Conservation (phyloP, 2,329 filamentous ascomycete species). For the Aureobasidium sp. region DNA sequence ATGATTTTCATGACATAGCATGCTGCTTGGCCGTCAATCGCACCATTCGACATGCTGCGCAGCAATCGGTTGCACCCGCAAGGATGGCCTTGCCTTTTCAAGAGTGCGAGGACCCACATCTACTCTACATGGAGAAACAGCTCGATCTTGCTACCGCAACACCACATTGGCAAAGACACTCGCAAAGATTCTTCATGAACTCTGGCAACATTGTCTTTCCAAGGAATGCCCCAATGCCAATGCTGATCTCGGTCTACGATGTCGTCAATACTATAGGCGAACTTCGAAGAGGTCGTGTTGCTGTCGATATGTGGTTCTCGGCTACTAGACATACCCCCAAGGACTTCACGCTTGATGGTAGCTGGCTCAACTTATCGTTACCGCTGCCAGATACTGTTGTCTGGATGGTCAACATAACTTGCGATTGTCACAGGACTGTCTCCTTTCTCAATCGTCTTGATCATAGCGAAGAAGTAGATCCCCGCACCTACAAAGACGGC, state of each 20-base stretch:
- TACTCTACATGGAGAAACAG: neutral
- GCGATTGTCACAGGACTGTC: neutral
- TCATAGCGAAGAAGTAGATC: neutral
- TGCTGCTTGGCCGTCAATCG: neutral
- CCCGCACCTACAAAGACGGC: neutral
- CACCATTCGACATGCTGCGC: neutral
- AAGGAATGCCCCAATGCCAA: neutral
- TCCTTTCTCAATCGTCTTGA: neutral
- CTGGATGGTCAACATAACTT: neutral
- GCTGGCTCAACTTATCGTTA: neutral
- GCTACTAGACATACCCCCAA: neutral
- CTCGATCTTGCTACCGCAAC: neutral
- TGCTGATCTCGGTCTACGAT: neutral
- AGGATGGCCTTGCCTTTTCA: neutral
- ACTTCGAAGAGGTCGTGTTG: neutral
- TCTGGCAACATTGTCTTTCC: neutral
- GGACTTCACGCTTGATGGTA: conserved; percentile 3
- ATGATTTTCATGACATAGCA: neutral
- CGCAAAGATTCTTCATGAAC: neutral
- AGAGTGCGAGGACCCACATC: neutral
- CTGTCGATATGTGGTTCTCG: conserved; percentile 9
- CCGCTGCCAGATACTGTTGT: neutral
- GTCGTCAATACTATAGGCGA: neutral
- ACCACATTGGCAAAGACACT: neutral
- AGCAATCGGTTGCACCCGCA: neutral